Evolutionary conservation across 164 flowering plant genomes (phyloP).

Genomic region (Saururus chinensis): DNA sequence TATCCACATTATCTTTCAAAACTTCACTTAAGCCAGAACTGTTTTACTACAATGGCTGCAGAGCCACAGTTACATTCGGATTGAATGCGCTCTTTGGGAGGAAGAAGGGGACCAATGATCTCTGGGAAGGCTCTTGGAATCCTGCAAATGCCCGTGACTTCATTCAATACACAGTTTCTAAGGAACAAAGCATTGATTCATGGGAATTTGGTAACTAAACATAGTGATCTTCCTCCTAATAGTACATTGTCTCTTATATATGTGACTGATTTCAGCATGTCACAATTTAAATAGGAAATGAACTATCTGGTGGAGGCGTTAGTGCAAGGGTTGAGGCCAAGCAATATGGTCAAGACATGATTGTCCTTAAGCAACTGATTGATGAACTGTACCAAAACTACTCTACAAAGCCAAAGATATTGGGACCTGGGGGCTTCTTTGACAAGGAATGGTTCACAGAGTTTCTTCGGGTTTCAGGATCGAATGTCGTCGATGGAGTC

Average conservation of each 20-base stretch:
- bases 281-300: constrained; percentile 38
- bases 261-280: background rate
- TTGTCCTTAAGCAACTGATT: constrained; percentile 22
- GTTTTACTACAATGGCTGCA: constrained; percentile 15
- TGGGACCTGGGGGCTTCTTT: constrained; percentile 59
- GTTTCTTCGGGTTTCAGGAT: constrained; percentile 35
- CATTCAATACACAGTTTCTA: constrained; percentile 35
- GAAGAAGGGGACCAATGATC: constrained; percentile 7
- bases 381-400: constrained; percentile 23
- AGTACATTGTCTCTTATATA: too few species aligned
- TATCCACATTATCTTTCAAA: background rate
- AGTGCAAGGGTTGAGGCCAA: constrained; percentile 29
- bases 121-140: constrained; percentile 46
- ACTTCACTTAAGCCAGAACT: too few species aligned
- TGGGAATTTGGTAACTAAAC: constrained; percentile 48
- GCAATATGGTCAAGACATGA: constrained; percentile 45
- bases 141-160: constrained; percentile 35
- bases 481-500: constrained; percentile 33
- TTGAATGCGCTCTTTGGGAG: constrained; percentile 60
- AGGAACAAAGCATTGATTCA: constrained; percentile 53
- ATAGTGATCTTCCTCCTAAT: too few species aligned
- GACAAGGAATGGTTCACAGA: constrained; percentile 42
- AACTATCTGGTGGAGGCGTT: constrained; percentile 40
- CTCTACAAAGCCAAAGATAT: constrained; percentile 21
- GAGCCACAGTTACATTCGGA: constrained; percentile 50